These are phyloP conservation scores for Elsinoe arachidis DNA, from an alignment of 2,329 filamentous ascomycete species.

Conservation along the genomic window DNA sequence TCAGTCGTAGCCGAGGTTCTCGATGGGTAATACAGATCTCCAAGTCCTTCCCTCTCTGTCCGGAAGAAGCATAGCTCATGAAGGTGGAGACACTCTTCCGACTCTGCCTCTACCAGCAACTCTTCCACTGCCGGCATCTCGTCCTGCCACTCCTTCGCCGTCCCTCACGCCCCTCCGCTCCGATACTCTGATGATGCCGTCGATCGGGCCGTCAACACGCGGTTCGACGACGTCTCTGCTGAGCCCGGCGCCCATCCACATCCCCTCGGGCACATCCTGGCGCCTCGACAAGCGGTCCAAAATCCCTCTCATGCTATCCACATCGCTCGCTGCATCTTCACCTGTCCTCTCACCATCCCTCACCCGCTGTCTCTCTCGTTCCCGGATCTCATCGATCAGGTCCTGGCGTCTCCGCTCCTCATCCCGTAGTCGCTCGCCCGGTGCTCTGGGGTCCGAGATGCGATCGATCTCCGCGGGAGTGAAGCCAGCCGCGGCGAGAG, in stretches of 20 bases:
- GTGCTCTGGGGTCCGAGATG: neutral
- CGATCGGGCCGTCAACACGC: neutral
- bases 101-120: neutral
- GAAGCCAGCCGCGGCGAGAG: neutral
- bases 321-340: constrained; percentile 23
- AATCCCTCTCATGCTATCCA: constrained; percentile 63
- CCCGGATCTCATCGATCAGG: constrained; percentile 14
- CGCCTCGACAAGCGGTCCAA: constrained; percentile 60
- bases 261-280: constrained; percentile 72
- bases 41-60: neutral
- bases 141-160: neutral
- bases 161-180: neutral
- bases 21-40: neutral
- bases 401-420: constrained; percentile 20
- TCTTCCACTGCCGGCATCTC: neutral
- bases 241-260: constrained; percentile 53
- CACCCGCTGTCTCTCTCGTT: constrained; percentile 19
- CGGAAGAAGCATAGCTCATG: neutral
- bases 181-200: neutral
- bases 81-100: neutral
- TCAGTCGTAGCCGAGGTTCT: neutral
- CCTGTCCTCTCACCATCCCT: constrained; percentile 16
- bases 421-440: constrained; percentile 9
- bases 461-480: neutral
- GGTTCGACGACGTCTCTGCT: constrained; percentile 14